Base-by-base conservation (phyloP, 192 early-diverging fungal species). In the Jimgerdemannia flammicorona region DNA sequence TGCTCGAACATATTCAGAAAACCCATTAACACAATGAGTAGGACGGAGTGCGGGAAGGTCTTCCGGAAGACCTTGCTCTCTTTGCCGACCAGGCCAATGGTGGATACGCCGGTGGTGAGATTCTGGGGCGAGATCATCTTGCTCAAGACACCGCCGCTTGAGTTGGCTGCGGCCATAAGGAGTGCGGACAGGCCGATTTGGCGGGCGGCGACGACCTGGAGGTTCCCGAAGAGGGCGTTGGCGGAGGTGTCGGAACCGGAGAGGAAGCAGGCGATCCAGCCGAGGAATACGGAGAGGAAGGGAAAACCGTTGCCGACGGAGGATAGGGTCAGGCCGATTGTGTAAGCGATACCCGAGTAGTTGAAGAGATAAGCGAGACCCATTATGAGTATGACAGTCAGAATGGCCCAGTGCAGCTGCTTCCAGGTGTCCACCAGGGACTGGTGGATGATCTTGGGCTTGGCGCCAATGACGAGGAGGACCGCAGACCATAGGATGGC, bases 91-190 rank as follows among this genome's bases (percentile, higher is more conserved):
- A 82, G 43, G 39, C 81, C 81, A 70, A 82, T 82, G 17, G 81
- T 82, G 7, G 74, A 73, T 3, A 82, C 81, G 65, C 81, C 81
- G 0, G 81, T 82, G 43, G 77, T 82, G n/a, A 82, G 70, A 14
- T 82, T 82, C 69, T 82, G 81, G 40, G 81, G 81, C 6, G 77
- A 78, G 40, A 82, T 82, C 81, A 82, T 82, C 54, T 82, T 82
- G 7, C 73, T 75, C 7, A 71, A 73, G 63, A 82, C 72, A 10
- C 77, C 81, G 10, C 81, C 81, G 29, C 71, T 44, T 4, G 77
- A 79, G 43, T 82, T 82, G n/a, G 81, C 78, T 19, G 75, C 66
- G 20, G 81, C 81, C 81, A 82, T 82, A n/a, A 82, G 64, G 41
- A 82, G 70, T 3, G 77, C 63, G 11, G 77, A 79, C 7, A 82